phyloP scores from a whole-genome alignment of 2,329 filamentous ascomycete genomes.

The Xylaria sp. region DNA sequence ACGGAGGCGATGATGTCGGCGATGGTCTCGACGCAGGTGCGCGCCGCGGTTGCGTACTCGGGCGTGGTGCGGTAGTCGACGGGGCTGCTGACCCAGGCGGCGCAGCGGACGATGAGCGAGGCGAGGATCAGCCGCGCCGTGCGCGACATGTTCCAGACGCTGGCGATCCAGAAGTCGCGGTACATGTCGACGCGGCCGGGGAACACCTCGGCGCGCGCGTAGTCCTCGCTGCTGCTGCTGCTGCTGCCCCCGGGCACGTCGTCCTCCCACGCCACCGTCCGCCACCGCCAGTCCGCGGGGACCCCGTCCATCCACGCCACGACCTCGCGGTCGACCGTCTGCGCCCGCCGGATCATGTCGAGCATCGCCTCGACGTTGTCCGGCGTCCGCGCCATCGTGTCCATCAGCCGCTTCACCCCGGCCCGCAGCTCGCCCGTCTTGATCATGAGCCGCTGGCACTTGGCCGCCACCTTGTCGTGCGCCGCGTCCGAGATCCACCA shows the following conservation, averaged over 20 bases:
- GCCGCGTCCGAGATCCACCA: slow-evolving; percentile 63
- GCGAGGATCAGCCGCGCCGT: slow-evolving; percentile 58
- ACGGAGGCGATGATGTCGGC: slow-evolving; percentile 63
- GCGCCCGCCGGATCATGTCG: slow-evolving; percentile 54
- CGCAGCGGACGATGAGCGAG: slow-evolving; percentile 59
- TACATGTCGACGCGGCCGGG: slow-evolving; percentile 64
- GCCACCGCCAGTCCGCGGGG: slow-evolving; percentile 53
- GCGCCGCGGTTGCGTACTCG: slow-evolving; percentile 59
- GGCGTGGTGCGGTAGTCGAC: slow-evolving; percentile 65
- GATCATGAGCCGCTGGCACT: slow-evolving; percentile 57
- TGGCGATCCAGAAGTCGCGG: slow-evolving; percentile 60
- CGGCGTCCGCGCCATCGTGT: slow-evolving; percentile 47
- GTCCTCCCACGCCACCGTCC: slow-evolving; percentile 60
- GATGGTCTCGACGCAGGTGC: slow-evolving; percentile 55
- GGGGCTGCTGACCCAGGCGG: slow-evolving; percentile 62
- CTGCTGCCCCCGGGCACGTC: no score
- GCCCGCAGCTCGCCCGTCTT: slow-evolving; percentile 58
- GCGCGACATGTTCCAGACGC: slow-evolving; percentile 59
- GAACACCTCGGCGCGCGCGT: slow-evolving; percentile 57
- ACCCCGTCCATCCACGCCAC: slow-evolving; percentile 54
- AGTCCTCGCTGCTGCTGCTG: slow-evolving; percentile 57
- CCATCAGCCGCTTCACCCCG: slow-evolving; percentile 55
- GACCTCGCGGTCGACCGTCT: slow-evolving; percentile 56
- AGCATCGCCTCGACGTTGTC: slow-evolving; percentile 55
- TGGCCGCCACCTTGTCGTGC: slow-evolving; percentile 50